These are phyloP conservation scores for Basidioascus undulatus DNA, from an alignment of 768 basidiomycete genomes.

Conservation along the genomic window DNA sequence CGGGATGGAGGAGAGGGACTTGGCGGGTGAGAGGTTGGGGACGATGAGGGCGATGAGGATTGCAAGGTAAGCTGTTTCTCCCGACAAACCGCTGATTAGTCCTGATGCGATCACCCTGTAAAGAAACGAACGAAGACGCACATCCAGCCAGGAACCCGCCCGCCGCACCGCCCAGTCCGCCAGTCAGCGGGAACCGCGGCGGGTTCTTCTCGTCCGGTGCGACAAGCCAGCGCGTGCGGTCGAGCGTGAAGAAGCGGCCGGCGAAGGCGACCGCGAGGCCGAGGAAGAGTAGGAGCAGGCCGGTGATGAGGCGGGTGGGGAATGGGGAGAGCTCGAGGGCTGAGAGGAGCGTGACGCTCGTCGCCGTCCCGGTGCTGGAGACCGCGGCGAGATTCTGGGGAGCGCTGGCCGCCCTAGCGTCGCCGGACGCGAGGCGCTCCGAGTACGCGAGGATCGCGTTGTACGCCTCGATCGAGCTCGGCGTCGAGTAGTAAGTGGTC, in stretches of 20 bases:
- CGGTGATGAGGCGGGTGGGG: conserved; percentile 31
- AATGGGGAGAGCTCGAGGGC: conserved; percentile 4
- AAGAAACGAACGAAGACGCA: conserved; percentile 19
- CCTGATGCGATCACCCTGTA: not conserved
- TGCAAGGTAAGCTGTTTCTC: conserved; percentile 27
- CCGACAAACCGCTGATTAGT: conserved; percentile 2
- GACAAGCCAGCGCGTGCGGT: conserved; percentile 39
- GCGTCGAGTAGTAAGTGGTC: too few species aligned
- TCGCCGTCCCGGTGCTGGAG: too few species aligned
- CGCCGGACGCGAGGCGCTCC: too few species aligned
- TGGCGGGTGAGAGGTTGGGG: conserved; percentile 26
- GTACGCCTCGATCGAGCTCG: too few species aligned
- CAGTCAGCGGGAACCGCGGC: conserved; percentile 27
- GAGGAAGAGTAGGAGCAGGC: conserved; percentile 34
- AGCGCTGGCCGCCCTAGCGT: too few species aligned
- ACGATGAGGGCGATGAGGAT: conserved; percentile 37
- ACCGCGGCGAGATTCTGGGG: too few species aligned
- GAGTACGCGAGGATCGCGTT: too few species aligned
- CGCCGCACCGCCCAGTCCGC: conserved; percentile 38
- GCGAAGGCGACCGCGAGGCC: conserved; percentile 35
- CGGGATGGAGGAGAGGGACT: conserved; percentile 24
- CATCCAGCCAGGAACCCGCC: conserved; percentile 36
- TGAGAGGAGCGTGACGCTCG: too few species aligned
- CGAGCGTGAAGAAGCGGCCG: conserved; percentile 48
- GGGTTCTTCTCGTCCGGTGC: conserved; percentile 17